Evolutionary conservation across 78 protist species (phyloP).

Genomic region (Speleostelium caveatum): DNA sequence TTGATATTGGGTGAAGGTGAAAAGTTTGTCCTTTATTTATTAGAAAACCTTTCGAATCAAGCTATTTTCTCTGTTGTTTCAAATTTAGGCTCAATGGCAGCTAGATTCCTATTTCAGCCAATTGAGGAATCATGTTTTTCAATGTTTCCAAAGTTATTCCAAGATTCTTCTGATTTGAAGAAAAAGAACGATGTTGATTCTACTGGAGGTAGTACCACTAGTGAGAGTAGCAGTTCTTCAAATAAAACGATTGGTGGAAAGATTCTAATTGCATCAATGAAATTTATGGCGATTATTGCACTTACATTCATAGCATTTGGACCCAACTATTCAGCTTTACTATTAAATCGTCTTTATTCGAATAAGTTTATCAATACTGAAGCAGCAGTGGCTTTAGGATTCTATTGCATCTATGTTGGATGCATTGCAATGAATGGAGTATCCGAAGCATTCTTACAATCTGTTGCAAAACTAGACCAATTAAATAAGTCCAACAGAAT

Average conservation of each 20-base stretch:
- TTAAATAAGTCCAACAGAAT: conserved; percentile 19
- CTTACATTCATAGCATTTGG: conserved; percentile 30
- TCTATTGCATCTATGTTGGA: conserved; percentile 69
- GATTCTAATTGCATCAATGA: conserved; percentile 27
- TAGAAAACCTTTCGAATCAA: conserved; percentile 23
- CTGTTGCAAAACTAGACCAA: conserved; percentile 56
- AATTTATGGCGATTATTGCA: conserved; percentile 42
- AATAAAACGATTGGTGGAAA: background rate
- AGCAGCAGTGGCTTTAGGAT: conserved; percentile 33
- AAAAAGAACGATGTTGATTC: background rate
- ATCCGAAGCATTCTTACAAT: conserved; percentile 62
- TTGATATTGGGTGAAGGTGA: conserved; percentile 62
- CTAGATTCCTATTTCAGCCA: conserved; percentile 62
- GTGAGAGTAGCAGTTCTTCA: too few species aligned
- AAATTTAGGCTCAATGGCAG: conserved; percentile 49
- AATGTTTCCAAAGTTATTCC: conserved; percentile 74
- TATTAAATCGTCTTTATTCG: conserved; percentile 25
- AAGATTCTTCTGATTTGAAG: background rate
- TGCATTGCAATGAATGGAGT: conserved; percentile 66
- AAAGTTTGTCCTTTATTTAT: conserved; percentile 42
- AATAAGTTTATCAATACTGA: conserved; percentile 27
- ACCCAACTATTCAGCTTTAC: conserved; percentile 37
- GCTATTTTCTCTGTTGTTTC: conserved; percentile 68
- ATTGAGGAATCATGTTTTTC: conserved; percentile 70
- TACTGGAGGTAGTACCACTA: background rate